Conservation (phyloP, 495 filamentous ascomycete species). For the Podospora appendiculata region DNA sequence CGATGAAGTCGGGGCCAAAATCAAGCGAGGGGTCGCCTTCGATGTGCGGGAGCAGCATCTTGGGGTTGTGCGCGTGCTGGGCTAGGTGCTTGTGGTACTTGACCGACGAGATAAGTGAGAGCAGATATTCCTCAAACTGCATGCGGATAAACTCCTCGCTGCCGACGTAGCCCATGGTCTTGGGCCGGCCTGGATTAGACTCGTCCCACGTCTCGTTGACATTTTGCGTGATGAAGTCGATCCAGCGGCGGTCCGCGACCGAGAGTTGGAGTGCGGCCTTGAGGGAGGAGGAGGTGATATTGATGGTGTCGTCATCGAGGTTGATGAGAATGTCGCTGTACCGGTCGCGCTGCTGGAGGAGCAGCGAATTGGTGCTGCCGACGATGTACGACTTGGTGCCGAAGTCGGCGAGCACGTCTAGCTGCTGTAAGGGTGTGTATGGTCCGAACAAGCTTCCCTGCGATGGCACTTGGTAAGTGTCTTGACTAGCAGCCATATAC, state of each 20-base stretch:
- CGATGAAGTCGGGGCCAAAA: constrained; percentile 68
- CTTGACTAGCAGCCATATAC: too few species aligned
- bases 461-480: not conserved
- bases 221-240: constrained; percentile 87
- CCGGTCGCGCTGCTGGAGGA: constrained; percentile 90
- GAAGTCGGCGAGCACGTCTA: constrained; percentile 88
- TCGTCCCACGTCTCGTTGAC: constrained; percentile 97
- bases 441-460: constrained; percentile 92
- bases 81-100: constrained; percentile 81
- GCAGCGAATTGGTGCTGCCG: constrained; percentile 89
- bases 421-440: constrained; percentile 92
- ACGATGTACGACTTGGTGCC: constrained; percentile 97
- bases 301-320: constrained; percentile 83
- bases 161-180: constrained; percentile 89
- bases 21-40: constrained; percentile 83
- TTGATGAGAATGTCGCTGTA: constrained; percentile 98
- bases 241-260: constrained; percentile 87
- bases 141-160: constrained; percentile 97
- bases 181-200: constrained; percentile 75
- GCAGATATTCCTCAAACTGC: constrained; percentile 94
- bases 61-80: constrained; percentile 51
- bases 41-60: constrained; percentile 50
- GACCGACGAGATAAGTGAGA: constrained; percentile 78
- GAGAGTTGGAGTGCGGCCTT: constrained; percentile 72
- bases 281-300: constrained; percentile 71